These are phyloP conservation scores for Uromyces viciae-fabae DNA, from an alignment of 1,284 basidiomycete species.

Conservation along the genomic window DNA sequence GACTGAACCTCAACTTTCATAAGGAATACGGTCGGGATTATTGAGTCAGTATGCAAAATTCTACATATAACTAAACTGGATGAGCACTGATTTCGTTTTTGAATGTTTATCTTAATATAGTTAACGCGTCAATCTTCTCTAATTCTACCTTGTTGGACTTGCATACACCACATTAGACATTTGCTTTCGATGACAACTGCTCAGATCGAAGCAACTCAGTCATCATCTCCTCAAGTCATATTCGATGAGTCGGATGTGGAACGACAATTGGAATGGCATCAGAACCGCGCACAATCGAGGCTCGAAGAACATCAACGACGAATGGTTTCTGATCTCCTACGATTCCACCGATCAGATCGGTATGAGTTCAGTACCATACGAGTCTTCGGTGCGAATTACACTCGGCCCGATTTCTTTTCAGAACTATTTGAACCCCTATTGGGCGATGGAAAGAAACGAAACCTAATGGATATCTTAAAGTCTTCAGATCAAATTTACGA, in stretches of 20 bases:
- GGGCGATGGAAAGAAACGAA: constrained; percentile 50
- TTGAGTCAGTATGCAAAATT: no score
- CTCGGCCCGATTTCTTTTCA: constrained; percentile 73
- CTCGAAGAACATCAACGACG: constrained; percentile 36
- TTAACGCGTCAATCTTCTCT: no score
- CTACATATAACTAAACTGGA: no score
- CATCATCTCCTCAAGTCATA: constrained; percentile 17
- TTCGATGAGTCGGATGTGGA: constrained; percentile 43
- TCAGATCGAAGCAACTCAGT: background rate
- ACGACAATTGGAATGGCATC: constrained; percentile 38
- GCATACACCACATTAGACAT: no score
- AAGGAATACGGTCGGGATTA: no score
- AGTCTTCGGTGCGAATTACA: constrained; percentile 70
- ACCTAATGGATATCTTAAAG: constrained; percentile 66
- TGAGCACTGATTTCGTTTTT: no score
- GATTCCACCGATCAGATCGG: constrained; percentile 32
- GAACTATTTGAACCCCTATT: constrained; percentile 71
- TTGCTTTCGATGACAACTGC: constrained; percentile 15
- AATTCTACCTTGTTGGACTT: no score
- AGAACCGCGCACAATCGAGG: constrained; percentile 10
- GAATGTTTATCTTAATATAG: no score
- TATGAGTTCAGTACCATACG: constrained; percentile 67
- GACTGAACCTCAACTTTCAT: no score
- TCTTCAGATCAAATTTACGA: constrained; percentile 66
- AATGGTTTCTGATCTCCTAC: background rate